Evolutionary conservation across 1,139 yeast genomes (phyloP), one percentile per base, ranked within the genome.

Genomic region (Lodderomyces parapsilosis): DNA sequence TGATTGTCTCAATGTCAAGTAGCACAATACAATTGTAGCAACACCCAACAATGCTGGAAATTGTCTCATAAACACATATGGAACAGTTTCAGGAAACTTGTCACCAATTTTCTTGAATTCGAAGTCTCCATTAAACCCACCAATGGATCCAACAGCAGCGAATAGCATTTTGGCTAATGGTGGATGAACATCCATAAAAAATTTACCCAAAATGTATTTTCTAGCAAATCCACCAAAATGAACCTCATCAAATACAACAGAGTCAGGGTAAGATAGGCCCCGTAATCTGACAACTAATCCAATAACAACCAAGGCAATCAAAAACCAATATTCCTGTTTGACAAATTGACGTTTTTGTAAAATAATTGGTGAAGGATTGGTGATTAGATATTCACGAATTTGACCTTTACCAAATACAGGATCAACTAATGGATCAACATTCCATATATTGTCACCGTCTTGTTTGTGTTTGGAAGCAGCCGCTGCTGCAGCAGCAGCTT

Each of bases 161-260:
- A 79, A 86, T 45, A 90, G 66, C 87, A 90, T 81, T 65, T 89
- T 89, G 40, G 96, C 95, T 58, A 89, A 74, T 4, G 97, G 97
- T 22, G 97, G 97, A 62, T 90, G 96, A 43, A 89, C 96, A 65
- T 90, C 96, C 87, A 90, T 84, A 67, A 90, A 89, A 65, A 76
- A 87, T 17, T 66, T 66, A 32, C 93, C 90, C 50, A 74, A 68
- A 49, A 87, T 81, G 65, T 87, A 87, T 59, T 85, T 82, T 48
- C 79, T 71, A 33, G 94, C 87, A 65, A 85, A 85, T 18, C 87
- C 88, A 45, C 94, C 94, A 50, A 85, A 85, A 51, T 58, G 73
- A 32, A 58, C 69, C 43, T 62, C 80, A 56, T 61, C 74, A 45
- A 60, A 67, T 13, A 58, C 77, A 24, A 63, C 74, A 27, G 63